Conservation (phyloP, 371 early-diverging fungal genomes). For the Syncephalastrum racemosum region DNA sequence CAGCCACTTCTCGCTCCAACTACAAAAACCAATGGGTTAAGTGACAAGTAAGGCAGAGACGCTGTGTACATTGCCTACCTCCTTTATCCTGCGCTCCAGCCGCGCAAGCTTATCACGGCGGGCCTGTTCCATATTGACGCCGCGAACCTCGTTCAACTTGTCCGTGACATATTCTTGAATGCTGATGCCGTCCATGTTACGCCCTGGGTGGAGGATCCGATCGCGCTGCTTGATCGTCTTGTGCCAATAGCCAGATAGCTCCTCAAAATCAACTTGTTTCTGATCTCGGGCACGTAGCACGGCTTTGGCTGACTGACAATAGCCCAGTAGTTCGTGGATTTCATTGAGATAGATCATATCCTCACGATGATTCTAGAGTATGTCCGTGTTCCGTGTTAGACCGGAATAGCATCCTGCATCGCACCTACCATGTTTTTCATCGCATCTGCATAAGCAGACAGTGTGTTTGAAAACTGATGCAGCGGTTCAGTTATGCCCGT, state of each 20-base stretch:
- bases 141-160: constrained; percentile 87
- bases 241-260: constrained; percentile 73
- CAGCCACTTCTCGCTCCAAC: constrained; percentile 77
- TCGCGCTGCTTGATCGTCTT: constrained; percentile 64
- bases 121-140: constrained; percentile 80
- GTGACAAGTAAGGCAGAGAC: too few relatives aligned
- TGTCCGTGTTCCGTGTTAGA: too few relatives aligned
- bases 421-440: constrained; percentile 66
- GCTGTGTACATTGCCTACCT: constrained; percentile 49
- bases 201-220: constrained; percentile 56
- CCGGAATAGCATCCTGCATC: too few relatives aligned
- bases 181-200: constrained; percentile 45
- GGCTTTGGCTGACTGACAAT: constrained; percentile 86
- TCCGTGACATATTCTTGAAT: constrained; percentile 82
- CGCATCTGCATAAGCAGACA: constrained; percentile 62
- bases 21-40: constrained; percentile 20
- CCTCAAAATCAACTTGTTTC: constrained; percentile 94
- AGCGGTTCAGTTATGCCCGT: constrained; percentile 77
- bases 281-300: constrained; percentile 86
- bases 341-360: constrained; percentile 45
- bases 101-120: constrained; percentile 74
- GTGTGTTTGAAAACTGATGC: constrained; percentile 69
- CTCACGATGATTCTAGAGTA: constrained; percentile 74
- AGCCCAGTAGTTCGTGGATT: constrained; percentile 83
- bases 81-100: constrained; percentile 69